Percentiles rank a stretch among this genome's conserved stretches.
Conservation (phyloP, 108 stramenopile species). For the Cyclotella sp. region DNA sequence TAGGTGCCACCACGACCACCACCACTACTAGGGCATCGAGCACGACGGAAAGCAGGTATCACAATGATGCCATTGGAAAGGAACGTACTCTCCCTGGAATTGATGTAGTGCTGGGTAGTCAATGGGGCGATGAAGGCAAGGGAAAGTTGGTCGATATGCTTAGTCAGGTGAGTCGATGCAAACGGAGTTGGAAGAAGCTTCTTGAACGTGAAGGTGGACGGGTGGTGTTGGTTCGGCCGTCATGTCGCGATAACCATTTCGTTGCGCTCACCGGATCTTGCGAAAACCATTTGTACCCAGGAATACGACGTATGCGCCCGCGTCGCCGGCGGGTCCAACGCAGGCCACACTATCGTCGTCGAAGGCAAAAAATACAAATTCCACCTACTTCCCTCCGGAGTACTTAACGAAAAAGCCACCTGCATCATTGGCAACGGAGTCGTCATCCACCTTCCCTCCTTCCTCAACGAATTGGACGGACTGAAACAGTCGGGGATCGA, state of each 20-base stretch:
- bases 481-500: constrained; percentile 79
- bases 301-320: constrained; percentile 97
- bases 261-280: background rate
- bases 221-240: background rate
- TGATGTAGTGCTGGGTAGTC: constrained; percentile 93
- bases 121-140: constrained; percentile 99
- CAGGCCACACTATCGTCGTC: constrained; percentile 97
- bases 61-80: constrained; percentile 20
- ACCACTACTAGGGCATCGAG: background rate
- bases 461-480: constrained; percentile 90
- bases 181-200: background rate
- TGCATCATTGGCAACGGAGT: constrained; percentile 99
- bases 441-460: constrained; percentile 95
- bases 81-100: constrained; percentile 60
- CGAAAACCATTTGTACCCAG: constrained; percentile 37
- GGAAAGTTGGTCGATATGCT: constrained; percentile 99
- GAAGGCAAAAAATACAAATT: constrained; percentile 98
- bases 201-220: background rate
- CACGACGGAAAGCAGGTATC: constrained; percentile 7
- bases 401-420: constrained; percentile 87
- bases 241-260: background rate
- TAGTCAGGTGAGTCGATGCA: constrained; percentile 61
- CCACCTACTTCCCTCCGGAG: constrained; percentile 97
- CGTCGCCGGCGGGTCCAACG: constrained; percentile 97
- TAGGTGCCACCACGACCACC: background rate